Evolutionary conservation across 768 basidiomycete genomes (phyloP).

Genomic region (Gyrodon lividus): DNA sequence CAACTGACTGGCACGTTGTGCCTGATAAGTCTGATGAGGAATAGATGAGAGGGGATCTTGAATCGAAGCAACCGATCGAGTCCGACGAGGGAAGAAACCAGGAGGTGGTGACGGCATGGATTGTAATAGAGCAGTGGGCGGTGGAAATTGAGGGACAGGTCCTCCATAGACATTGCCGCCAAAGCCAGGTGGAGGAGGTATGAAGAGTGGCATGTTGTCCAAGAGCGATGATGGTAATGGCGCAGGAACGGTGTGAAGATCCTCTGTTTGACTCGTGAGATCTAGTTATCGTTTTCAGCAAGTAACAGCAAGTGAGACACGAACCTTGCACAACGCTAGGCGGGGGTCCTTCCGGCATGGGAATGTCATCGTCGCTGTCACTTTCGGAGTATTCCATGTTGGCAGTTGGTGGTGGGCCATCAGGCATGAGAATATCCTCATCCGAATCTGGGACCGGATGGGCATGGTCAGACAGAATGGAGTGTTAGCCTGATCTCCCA

Average conservation of each 20-base stretch:
- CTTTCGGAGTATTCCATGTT: slow-evolving; percentile 38
- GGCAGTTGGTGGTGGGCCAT: slow-evolving; percentile 54
- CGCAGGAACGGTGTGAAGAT: too few species aligned
- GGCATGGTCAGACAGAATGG: background rate
- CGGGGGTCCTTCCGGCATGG: slow-evolving; percentile 84
- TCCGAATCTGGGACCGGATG: slow-evolving; percentile 31
- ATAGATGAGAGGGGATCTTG: slow-evolving; percentile 78
- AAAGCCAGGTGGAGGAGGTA: slow-evolving; percentile 22
- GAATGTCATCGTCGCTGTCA: slow-evolving; percentile 79
- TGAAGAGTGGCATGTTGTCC: slow-evolving; percentile 10
- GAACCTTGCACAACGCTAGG: slow-evolving; percentile 33
- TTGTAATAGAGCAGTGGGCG: slow-evolving; percentile 24
- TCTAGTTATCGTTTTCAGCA: background rate
- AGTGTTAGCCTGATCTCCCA: slow-evolving; percentile 15
- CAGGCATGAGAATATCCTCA: slow-evolving; percentile 66
- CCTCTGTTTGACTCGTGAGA: slow-evolving; percentile 4
- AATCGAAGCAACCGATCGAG: slow-evolving; percentile 49
- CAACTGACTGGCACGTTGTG: slow-evolving; percentile 51
- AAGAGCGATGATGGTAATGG: slow-evolving; percentile 14
- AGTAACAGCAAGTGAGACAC: too few species aligned
- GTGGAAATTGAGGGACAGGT: slow-evolving; percentile 27
- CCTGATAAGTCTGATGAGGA: slow-evolving; percentile 79
- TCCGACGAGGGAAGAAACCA: slow-evolving; percentile 61
- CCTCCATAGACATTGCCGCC: too few species aligned
- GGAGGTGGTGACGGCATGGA: slow-evolving; percentile 49